Percentiles rank a stretch among this genome's conserved stretches.
Conservation (phyloP, 2,329 filamentous ascomycete genomes). For the Graphilbum fragrans region DNA sequence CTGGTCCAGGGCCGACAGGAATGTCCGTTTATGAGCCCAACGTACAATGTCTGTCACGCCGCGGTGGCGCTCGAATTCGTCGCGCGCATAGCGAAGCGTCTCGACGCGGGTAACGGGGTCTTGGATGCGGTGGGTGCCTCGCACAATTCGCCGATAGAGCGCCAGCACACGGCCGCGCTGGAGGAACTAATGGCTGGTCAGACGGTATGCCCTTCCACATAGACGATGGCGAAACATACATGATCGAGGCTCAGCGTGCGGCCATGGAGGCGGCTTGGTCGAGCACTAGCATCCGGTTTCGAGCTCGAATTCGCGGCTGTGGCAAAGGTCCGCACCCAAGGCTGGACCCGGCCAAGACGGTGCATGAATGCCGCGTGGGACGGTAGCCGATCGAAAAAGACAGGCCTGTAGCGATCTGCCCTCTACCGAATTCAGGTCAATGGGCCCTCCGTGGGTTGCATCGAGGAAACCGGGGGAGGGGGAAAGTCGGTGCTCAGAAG, state of each 20-base stretch:
- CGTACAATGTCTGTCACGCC: conserved; percentile 43
- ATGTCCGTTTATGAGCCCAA: conserved; percentile 9
- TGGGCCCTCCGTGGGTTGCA: too few relatives aligned
- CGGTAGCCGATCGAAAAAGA: too few relatives aligned
- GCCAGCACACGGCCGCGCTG: conserved; percentile 41
- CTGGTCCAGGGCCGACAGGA: too few relatives aligned
- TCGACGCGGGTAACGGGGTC: conserved; percentile 41
- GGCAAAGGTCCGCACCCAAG: conserved; percentile 18
- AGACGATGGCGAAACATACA: too few relatives aligned
- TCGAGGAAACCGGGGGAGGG: too few relatives aligned
- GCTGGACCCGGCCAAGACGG: neutral
- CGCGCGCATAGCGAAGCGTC: conserved; percentile 41
- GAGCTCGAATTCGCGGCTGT: too few relatives aligned
- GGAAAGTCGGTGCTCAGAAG: too few relatives aligned
- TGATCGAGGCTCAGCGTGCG: conserved; percentile 43
- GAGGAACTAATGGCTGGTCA: conserved; percentile 37
- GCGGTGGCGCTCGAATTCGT: conserved; percentile 49
- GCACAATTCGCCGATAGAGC: conserved; percentile 46
- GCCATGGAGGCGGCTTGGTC: conserved; percentile 23
- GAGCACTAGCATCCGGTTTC: too few relatives aligned
- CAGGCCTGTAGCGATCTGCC: too few relatives aligned
- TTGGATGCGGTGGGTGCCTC: conserved; percentile 37
- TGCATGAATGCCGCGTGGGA: conserved; percentile 1
- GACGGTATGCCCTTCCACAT: too few relatives aligned
- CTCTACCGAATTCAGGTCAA: too few relatives aligned